Percentiles rank a stretch among this genome's conserved stretches.
Conservation (phyloP, 2,329 filamentous ascomycete genomes). For the Pyricularia pennisetigena region DNA sequence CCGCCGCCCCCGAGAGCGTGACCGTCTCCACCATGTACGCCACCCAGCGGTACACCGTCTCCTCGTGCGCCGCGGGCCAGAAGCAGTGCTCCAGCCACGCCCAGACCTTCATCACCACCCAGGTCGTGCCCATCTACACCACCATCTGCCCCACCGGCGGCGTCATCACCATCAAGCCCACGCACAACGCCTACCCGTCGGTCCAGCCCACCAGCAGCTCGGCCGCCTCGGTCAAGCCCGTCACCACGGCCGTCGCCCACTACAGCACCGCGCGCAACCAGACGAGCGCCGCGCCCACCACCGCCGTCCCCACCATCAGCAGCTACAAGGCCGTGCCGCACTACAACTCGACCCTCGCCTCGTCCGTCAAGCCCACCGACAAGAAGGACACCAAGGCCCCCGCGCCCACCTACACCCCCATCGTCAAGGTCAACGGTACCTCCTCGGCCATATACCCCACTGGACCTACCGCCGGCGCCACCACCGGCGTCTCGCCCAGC, state of each 20-base stretch:
- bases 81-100: slow-evolving; percentile 17
- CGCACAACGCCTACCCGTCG: neutral
- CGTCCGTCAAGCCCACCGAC: neutral
- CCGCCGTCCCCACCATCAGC: neutral
- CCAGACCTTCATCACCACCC: slow-evolving; percentile 15
- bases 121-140: slow-evolving; percentile 19
- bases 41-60: slow-evolving; percentile 22
- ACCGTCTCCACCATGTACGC: slow-evolving; percentile 23
- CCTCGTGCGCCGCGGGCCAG: slow-evolving; percentile 17
- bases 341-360: neutral
- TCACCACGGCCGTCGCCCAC: neutral
- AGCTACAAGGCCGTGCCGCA: neutral
- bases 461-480: neutral
- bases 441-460: neutral
- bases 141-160: slow-evolving; percentile 16
- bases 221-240: neutral
- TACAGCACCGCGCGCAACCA: neutral
- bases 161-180: neutral
- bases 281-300: neutral
- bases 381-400: neutral
- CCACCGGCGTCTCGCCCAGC: neutral
- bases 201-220: neutral
- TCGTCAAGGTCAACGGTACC: neutral
- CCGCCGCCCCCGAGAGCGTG: slow-evolving; percentile 4
- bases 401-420: neutral